A percentile compares a stretch with the other conserved stretches of the same genome.
phyloP scores from a whole-genome alignment of 768 basidiomycete genomes.

The Crucibulum laeve region DNA sequence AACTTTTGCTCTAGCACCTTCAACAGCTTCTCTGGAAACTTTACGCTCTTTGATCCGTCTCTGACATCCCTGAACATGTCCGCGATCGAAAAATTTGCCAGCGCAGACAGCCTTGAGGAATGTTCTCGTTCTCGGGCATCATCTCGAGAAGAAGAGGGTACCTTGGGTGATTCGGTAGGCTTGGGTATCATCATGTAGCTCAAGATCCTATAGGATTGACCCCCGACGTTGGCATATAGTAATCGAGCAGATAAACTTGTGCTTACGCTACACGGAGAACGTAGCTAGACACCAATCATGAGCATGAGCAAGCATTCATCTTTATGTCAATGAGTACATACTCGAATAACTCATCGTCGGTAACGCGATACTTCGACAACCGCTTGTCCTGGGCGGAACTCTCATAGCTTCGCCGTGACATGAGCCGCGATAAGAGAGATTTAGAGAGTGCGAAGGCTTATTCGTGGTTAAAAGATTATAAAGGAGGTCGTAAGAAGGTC shows the following conservation, averaged over 20 bases:
- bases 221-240: conserved; percentile 8
- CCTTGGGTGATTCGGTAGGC: conserved; percentile 28
- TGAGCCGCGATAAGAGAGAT: conserved; percentile 19
- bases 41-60: conserved; percentile 79
- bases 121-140: conserved; percentile 60
- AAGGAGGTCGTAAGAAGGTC: neutral
- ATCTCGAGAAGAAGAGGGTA: conserved; percentile 15
- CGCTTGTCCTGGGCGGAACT: conserved; percentile 70
- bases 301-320: conserved; percentile 4
- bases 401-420: conserved; percentile 78
- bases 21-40: conserved; percentile 91
- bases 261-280: conserved; percentile 81
- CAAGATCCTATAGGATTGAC: conserved; percentile 48
- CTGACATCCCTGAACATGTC: conserved; percentile 79
- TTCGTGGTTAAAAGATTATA: neutral
- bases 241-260: conserved; percentile 7
- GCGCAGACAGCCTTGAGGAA: conserved; percentile 62
- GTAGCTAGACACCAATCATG: conserved; percentile 47
- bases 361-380: conserved; percentile 69
- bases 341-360: conserved; percentile 87
- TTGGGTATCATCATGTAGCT: conserved; percentile 69
- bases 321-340: conserved; percentile 24
- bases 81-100: conserved; percentile 64
- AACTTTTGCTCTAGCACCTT: conserved; percentile 88
- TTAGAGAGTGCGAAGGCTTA: neutral